Evolutionary conservation across 2,329 filamentous ascomycete species (phyloP).

Genomic region (Knufia petricola): DNA sequence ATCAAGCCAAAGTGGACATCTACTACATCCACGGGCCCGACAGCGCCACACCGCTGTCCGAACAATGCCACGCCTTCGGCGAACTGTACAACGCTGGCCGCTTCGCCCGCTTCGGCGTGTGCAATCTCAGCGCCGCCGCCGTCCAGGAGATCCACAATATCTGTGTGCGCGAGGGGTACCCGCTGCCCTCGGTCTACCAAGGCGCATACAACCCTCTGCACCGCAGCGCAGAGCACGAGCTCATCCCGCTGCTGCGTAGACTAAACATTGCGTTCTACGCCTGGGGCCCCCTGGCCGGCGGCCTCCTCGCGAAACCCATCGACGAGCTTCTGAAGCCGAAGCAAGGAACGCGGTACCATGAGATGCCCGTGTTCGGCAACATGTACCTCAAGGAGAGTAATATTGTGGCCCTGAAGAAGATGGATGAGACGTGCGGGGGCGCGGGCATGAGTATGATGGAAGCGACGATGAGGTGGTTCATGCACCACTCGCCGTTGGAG

Average conservation of each 20-base stretch:
- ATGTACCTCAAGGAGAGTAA: conserved; percentile 25
- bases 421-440: conserved; percentile 20
- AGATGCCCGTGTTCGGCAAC: conserved; percentile 23
- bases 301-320: conserved; percentile 28
- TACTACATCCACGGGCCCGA: conserved; percentile 31
- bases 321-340: conserved; percentile 21
- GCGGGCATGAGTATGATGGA: conserved; percentile 24
- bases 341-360: conserved; percentile 25
- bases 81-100: conserved; percentile 25
- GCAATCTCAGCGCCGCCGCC: conserved; percentile 27
- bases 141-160: conserved; percentile 27
- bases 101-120: conserved; percentile 30
- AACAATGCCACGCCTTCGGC: conserved; percentile 28
- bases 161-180: conserved; percentile 28
- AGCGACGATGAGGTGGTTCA: conserved; percentile 28
- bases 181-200: conserved; percentile 32
- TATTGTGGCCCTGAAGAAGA: conserved; percentile 24
- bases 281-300: conserved; percentile 25
- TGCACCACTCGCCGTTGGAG: conserved; percentile 25
- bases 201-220: conserved; percentile 31
- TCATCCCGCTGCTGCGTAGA: conserved; percentile 29
- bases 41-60: conserved; percentile 27
- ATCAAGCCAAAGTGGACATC: conserved; percentile 25
- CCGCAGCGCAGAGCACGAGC: conserved; percentile 27
- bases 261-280: conserved; percentile 24